Evolutionary conservation across 2,329 filamentous ascomycete species (phyloP).

Genomic region (Fusarium veterinarium): DNA sequence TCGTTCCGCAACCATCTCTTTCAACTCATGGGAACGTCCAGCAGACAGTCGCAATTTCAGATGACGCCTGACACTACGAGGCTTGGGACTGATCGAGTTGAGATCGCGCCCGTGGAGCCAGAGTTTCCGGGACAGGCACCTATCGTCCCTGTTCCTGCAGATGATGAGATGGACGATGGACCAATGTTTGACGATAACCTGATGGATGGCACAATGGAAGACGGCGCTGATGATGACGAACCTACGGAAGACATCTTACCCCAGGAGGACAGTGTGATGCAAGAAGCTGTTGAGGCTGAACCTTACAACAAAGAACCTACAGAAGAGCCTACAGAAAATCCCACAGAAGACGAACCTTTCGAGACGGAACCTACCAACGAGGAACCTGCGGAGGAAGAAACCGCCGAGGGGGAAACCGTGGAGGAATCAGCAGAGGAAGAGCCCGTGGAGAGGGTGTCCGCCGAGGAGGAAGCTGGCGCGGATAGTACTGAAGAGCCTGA

Average conservation of each 20-base stretch:
- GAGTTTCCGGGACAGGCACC: not conserved
- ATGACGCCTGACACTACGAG: not conserved
- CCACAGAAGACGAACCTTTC: not conserved
- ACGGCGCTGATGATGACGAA: not conserved
- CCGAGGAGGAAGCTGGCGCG: not conserved
- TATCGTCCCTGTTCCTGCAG: not conserved
- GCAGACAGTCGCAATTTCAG: not conserved
- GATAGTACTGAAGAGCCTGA: not conserved
- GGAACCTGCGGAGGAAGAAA: not conserved
- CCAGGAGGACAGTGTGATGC: not conserved
- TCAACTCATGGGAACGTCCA: not conserved
- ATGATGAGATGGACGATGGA: not conserved
- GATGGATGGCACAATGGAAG: not conserved
- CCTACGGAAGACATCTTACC: not conserved
- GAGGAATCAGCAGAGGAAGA: not conserved
- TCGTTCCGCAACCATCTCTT: not conserved
- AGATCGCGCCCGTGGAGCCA: not conserved
- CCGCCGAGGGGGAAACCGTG: not conserved
- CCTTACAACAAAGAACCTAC: not conserved
- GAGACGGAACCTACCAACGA: not conserved
- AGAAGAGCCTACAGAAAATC: not conserved
- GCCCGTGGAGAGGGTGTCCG: too few species aligned
- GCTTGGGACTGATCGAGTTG: not conserved
- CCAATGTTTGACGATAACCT: not conserved
- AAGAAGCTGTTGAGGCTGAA: not conserved